These are phyloP conservation scores for Cyclotella baltica DNA, from an alignment of 108 stramenopile genomes.

Conservation along the genomic window DNA sequence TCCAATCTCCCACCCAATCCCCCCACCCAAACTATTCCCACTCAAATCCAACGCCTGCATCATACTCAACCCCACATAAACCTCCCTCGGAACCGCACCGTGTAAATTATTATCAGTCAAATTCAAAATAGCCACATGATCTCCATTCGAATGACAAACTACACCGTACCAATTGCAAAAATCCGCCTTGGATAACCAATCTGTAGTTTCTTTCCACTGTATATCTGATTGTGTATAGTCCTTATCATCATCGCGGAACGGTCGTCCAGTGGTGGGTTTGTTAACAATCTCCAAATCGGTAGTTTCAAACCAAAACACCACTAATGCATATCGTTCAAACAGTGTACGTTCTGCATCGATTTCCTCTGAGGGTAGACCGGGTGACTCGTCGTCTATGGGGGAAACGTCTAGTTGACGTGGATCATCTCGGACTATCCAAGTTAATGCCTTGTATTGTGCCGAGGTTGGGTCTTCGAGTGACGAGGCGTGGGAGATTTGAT, in stretches of 20 bases:
- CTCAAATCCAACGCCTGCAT: conserved; percentile 53
- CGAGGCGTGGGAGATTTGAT: conserved; percentile 44
- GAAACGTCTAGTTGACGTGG: conserved; percentile 40
- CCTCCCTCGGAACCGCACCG: conserved; percentile 60
- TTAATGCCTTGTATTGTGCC: conserved; percentile 51
- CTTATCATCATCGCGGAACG: neutral
- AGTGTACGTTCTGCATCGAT: conserved; percentile 32
- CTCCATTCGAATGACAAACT: conserved; percentile 43
- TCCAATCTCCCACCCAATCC: conserved; percentile 49
- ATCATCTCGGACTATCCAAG: conserved; percentile 46
- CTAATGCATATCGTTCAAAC: conserved; percentile 49
- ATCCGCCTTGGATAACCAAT: conserved; percentile 42
- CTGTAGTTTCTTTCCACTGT: conserved; percentile 22
- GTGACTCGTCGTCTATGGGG: conserved; percentile 18
- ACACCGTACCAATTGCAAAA: conserved; percentile 47
- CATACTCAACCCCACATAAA: conserved; percentile 46
- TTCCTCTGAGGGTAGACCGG: conserved; percentile 18
- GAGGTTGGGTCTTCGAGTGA: conserved; percentile 27
- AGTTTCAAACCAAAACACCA: conserved; percentile 49
- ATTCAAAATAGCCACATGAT: conserved; percentile 50
- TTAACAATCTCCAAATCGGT: conserved; percentile 30
- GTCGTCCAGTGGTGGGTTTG: neutral
- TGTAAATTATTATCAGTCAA: conserved; percentile 62
- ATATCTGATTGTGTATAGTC: conserved; percentile 6
- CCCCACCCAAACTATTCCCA: conserved; percentile 54